phyloP scores from a whole-genome alignment of 805 yeast genomes.

The Huiozyma sinensis region DNA sequence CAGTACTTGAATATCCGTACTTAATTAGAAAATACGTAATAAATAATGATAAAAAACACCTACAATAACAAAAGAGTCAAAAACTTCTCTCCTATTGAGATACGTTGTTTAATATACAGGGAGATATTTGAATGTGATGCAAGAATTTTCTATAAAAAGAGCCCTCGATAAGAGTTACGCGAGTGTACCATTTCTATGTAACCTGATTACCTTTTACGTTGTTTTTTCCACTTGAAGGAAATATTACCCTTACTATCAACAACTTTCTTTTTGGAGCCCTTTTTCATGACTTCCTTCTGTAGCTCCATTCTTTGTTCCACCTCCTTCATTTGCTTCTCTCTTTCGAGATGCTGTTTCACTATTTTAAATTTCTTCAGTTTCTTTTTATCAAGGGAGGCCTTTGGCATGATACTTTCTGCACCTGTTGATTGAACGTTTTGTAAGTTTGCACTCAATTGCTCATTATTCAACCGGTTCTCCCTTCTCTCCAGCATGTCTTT shows the following conservation, averaged over 20 bases:
- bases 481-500: slow-evolving; percentile 46
- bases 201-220: slow-evolving; percentile 42
- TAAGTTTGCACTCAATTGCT: slow-evolving; percentile 40
- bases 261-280: slow-evolving; percentile 75
- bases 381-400: slow-evolving; percentile 37
- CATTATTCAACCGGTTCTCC: slow-evolving; percentile 59
- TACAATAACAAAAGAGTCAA: too few species aligned
- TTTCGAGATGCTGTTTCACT: slow-evolving; percentile 54
- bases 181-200: too few species aligned
- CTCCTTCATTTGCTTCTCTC: slow-evolving; percentile 54
- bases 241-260: slow-evolving; percentile 55
- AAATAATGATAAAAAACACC: too few species aligned
- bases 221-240: slow-evolving; percentile 75
- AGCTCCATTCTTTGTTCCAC: slow-evolving; percentile 65
- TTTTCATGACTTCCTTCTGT: slow-evolving; percentile 83
- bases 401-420: slow-evolving; percentile 23
- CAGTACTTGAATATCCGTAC: too few species aligned
- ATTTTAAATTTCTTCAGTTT: slow-evolving; percentile 51
- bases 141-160: not conserved
- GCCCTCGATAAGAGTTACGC: not conserved
- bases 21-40: too few species aligned
- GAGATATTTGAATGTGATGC: too few species aligned
- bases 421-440: slow-evolving; percentile 5
- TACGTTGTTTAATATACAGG: too few species aligned
- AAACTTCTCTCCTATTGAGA: too few species aligned